Evolutionary conservation across 129 eudicot genomes (phyloP).

Genomic region (Apium graveolens): DNA sequence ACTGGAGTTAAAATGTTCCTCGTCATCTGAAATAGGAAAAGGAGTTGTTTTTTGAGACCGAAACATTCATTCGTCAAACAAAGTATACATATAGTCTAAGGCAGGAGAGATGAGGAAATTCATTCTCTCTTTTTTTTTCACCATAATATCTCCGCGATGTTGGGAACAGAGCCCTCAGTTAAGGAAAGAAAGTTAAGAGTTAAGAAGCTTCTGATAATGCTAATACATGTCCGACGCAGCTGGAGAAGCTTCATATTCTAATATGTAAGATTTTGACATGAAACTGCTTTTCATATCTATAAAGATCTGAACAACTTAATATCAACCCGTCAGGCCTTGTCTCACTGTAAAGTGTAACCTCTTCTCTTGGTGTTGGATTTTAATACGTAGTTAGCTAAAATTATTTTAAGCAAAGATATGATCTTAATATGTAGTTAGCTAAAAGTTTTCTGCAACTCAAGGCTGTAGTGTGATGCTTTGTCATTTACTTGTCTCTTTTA

Average conservation of each 20-base stretch:
- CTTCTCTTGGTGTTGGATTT: neutral
- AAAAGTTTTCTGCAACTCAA: too few relatives aligned
- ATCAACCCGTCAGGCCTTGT: neutral
- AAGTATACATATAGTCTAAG: neutral
- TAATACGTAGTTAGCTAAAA: neutral
- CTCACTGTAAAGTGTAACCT: neutral
- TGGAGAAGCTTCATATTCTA: neutral
- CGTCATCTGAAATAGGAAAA: neutral
- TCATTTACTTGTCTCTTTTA: neutral
- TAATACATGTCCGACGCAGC: neutral
- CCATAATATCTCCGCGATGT: neutral
- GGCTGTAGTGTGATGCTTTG: neutral
- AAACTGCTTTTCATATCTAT: neutral
- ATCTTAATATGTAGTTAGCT: neutral
- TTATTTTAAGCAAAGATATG: neutral
- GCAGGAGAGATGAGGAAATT: neutral
- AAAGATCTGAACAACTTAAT: neutral
- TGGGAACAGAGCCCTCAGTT: neutral
- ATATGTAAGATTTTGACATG: neutral
- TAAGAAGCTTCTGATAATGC: constrained; percentile 1
- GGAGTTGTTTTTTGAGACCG: neutral
- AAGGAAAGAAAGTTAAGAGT: neutral
- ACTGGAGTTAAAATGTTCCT: neutral
- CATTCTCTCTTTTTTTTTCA: neutral
- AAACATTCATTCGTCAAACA: neutral